Evolutionary conservation across 2,329 filamentous ascomycete genomes (phyloP), one percentile per base, ranked within the genome.

Genomic region (Aphanocladium album): DNA sequence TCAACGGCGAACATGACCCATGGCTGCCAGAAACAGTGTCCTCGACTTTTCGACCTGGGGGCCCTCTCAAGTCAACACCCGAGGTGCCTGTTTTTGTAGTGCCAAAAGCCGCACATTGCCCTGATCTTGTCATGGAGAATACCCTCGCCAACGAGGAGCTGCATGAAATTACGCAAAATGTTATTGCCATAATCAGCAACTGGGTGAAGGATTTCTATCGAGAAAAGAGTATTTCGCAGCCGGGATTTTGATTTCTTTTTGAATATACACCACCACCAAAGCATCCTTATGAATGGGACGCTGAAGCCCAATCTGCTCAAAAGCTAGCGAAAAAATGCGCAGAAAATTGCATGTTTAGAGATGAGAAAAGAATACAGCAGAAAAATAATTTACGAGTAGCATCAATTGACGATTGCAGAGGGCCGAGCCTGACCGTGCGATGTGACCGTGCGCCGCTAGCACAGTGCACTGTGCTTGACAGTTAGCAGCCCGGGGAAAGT

Each of bases 121-220:
- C 78, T 2, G 76, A 82, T 5, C 83, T 84, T 0, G 92, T 90
- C 78, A 86, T 86, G 72, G 83, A 89, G 66, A 83, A 80, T 0
- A 72, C 74, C 0, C 80, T 82, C 0, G 79, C 89, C 0, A 77
- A 90, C 49, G 74, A 72, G 2, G 72, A 83, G 1, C 78, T 89
- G 12, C 76, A 73, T n/a, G 77, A 84, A 17, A 77, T 82, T 1
- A 87, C 90, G 68, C 71, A 73, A 50, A 71, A 80, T 62, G 76
- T 87, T 63, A 74, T 81, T 11, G 72, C 74, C 45, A 86, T 87
- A 69, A 86, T 89, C 9, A 73, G 79, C 63, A 78, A 76, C 57
- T 90, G 88, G 88, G 68, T 90, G 73, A 65, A 76, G 58, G 83
- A 87, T 67, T 87, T 82, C 78, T 59, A 73, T 61, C 17, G 66